Conservation (phyloP, 768 basidiomycete genomes). For the Dentipellis sp. region DNA sequence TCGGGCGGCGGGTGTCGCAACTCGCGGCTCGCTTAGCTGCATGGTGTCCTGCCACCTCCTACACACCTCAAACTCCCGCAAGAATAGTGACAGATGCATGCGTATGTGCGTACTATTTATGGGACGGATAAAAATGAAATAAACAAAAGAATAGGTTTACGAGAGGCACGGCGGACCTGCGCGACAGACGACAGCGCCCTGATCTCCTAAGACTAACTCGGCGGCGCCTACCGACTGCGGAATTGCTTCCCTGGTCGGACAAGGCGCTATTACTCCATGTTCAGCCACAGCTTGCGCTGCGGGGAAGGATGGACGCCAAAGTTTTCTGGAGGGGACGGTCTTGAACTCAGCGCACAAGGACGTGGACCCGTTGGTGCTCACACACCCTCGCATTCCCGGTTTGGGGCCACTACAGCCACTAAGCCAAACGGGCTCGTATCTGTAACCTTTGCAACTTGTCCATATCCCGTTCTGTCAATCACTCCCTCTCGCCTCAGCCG, state of each 20-base stretch:
- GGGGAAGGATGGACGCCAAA: slow-evolving; percentile 71
- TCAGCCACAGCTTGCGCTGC: slow-evolving; percentile 51
- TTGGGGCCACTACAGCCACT: slow-evolving; percentile 81
- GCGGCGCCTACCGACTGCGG: slow-evolving; percentile 79
- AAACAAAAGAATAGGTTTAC: slow-evolving; percentile 58
- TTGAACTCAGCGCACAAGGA: slow-evolving; percentile 85
- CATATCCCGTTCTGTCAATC: neutral
- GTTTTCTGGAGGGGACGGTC: slow-evolving; percentile 92
- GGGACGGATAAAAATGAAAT: neutral
- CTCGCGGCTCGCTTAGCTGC: neutral
- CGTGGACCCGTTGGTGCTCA: slow-evolving; percentile 42
- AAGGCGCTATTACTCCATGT: slow-evolving; percentile 80
- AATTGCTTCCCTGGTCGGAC: slow-evolving; percentile 90
- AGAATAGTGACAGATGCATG: neutral
- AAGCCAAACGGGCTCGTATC: slow-evolving; percentile 6
- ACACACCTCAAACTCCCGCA: neutral
- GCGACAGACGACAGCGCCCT: slow-evolving; percentile 78
- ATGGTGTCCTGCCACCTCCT: too few species aligned
- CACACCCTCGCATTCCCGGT: slow-evolving; percentile 70
- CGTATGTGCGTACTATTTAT: neutral
- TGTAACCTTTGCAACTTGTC: neutral
- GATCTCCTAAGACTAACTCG: slow-evolving; percentile 92
- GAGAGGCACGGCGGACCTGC: slow-evolving; percentile 63
- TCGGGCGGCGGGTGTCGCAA: neutral
- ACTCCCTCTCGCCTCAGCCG: too few species aligned